Percentiles rank a stretch among this genome's conserved stretches.
phyloP scores from a whole-genome alignment of 1,284 basidiomycete species.

The Garcileccinum viscosum region DNA sequence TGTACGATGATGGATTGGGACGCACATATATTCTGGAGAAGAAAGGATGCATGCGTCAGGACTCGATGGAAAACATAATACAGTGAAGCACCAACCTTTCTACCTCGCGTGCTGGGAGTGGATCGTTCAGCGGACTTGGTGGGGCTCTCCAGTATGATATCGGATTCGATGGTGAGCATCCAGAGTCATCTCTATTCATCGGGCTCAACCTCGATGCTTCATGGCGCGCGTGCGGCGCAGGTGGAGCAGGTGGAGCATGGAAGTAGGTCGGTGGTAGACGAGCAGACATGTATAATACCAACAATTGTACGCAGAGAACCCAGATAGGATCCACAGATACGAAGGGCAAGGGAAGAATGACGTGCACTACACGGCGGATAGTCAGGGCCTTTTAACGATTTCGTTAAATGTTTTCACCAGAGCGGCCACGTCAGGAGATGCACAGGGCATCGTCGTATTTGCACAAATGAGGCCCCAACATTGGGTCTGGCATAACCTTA shows the following conservation, averaged over 20 bases:
- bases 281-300: conserved; percentile 17
- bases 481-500: background rate
- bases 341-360: background rate
- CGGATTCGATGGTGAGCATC: background rate
- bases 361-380: background rate
- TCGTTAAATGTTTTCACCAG: background rate
- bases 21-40: conserved; percentile 12
- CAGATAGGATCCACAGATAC: background rate
- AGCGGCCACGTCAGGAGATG: background rate
- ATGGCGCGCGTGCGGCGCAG: background rate
- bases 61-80: background rate
- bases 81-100: conserved; percentile 14
- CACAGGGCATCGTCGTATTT: background rate
- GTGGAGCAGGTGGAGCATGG: background rate
- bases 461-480: background rate
- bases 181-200: conserved; percentile 11
- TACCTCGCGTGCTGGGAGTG: background rate
- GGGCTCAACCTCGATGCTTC: conserved; percentile 15
- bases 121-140: background rate
- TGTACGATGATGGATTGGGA: background rate
- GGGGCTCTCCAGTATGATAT: conserved; percentile 13
- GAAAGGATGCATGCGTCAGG: conserved; percentile 8
- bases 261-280: conserved; percentile 6
- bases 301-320: background rate
- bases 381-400: conserved; percentile 21